Evolutionary conservation across 2,329 filamentous ascomycete genomes (phyloP).

Genomic region (Berkeleyomyces rouxiae): DNA sequence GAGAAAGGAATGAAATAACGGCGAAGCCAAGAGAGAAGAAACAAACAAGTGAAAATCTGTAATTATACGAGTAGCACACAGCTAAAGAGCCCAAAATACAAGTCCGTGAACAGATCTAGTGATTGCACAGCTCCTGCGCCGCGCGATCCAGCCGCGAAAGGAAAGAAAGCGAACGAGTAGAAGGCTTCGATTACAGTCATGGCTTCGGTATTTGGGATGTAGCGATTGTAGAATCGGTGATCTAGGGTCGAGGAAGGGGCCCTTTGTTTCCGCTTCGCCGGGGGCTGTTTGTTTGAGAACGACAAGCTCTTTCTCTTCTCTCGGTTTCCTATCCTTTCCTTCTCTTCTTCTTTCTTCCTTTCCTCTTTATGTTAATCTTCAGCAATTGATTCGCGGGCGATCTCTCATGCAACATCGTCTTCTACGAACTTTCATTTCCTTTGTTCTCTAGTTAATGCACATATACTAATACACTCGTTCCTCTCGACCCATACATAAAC

Average conservation of each 20-base stretch:
- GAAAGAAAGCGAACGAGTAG: not conserved
- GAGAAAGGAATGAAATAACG: not conserved
- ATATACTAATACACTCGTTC: not conserved
- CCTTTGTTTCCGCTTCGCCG: not conserved
- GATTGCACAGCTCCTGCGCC: too few species aligned
- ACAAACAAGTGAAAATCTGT: not conserved
- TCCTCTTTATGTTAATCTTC: not conserved
- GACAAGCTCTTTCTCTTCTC: not conserved
- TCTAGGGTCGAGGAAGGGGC: not conserved
- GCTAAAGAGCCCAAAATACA: not conserved
- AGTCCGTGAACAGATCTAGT: too few species aligned
- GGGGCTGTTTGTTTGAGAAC: not conserved
- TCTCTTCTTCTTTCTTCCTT: not conserved
- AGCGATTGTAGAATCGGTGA: not conserved
- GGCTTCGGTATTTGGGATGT: not conserved
- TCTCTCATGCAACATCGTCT: not conserved
- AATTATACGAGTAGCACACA: not conserved
- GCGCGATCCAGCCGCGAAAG: not conserved
- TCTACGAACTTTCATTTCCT: not conserved
- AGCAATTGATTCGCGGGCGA: not conserved
- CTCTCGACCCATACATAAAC: not conserved
- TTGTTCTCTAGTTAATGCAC: not conserved
- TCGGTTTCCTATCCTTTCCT: conserved; percentile 3
- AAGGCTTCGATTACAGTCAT: not conserved
- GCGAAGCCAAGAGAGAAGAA: not conserved